Evolutionary conservation across 495 filamentous ascomycete species (phyloP).

Genomic region (Pseudevernia furfuracea): DNA sequence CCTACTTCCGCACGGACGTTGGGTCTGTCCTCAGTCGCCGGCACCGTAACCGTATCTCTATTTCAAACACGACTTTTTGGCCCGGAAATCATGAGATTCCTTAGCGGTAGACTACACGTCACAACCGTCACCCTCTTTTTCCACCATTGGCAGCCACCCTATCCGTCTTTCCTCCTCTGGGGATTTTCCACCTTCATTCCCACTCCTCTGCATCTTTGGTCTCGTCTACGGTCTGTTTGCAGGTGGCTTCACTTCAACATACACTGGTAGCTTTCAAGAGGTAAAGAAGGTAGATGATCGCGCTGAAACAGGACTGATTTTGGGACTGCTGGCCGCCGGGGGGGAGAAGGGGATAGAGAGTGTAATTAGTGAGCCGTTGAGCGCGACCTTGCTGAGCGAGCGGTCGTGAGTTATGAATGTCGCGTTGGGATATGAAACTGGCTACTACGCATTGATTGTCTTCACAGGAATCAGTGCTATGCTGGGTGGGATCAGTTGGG

Average conservation of each 20-base stretch:
- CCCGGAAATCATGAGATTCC: constrained; percentile 48
- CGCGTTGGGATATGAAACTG: constrained; percentile 33
- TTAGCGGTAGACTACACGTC: constrained; percentile 55
- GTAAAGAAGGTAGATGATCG: constrained; percentile 41
- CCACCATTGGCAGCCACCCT: constrained; percentile 50
- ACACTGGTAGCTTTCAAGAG: constrained; percentile 54
- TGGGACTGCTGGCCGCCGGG: constrained; percentile 55
- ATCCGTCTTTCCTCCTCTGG: constrained; percentile 61
- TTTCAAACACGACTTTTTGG: constrained; percentile 53
- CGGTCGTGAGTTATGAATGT: constrained; percentile 28
- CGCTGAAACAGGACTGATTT: constrained; percentile 52
- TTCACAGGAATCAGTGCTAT: constrained; percentile 38
- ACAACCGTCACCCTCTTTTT: constrained; percentile 54
- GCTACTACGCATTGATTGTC: constrained; percentile 40
- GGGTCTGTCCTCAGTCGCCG: constrained; percentile 37
- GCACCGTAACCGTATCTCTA: constrained; percentile 47
- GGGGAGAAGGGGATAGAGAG: constrained; percentile 64
- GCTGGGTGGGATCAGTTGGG: constrained; percentile 21
- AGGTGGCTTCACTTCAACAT: constrained; percentile 53
- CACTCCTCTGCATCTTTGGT: constrained; percentile 56
- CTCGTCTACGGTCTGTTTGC: constrained; percentile 64
- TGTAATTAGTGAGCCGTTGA: constrained; percentile 53
- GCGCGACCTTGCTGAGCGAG: constrained; percentile 44
- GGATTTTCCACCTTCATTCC: constrained; percentile 48
- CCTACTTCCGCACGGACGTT: constrained; percentile 49